Evolutionary conservation across 192 early-diverging fungal genomes (phyloP).

Genomic region (Coemansia furcata): DNA sequence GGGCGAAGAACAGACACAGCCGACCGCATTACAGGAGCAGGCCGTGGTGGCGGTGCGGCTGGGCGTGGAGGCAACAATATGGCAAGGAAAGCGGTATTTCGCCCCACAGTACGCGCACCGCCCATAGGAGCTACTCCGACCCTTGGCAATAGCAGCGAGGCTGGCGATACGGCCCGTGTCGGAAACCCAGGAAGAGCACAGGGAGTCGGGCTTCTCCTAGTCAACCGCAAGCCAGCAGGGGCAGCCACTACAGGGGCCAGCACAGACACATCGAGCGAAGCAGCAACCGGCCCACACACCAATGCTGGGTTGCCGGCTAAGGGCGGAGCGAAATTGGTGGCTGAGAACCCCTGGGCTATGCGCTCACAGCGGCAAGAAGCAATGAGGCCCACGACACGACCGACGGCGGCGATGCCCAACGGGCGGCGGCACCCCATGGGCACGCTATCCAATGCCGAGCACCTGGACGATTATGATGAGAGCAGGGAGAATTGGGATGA

Average conservation of each 20-base stretch:
- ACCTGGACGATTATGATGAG: not conserved
- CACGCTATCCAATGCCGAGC: not conserved
- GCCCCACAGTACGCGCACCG: conserved; percentile 34
- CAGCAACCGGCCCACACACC: not conserved
- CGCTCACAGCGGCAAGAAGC: conserved; percentile 7
- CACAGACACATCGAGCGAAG: not conserved
- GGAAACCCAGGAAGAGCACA: not conserved
- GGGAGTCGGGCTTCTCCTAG: conserved; percentile 11
- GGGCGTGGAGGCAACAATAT: not conserved
- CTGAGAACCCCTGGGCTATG: conserved; percentile 26
- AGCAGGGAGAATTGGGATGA: conserved; percentile 13
- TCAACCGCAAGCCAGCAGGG: conserved; percentile 17
- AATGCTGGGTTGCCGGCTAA: not conserved
- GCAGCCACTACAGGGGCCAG: not conserved
- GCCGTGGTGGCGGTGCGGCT: not conserved
- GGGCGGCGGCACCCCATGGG: conserved; percentile 9
- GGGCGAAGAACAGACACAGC: conserved; percentile 6
- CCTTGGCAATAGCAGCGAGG: not conserved
- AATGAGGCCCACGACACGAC: not conserved
- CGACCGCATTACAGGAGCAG: not conserved
- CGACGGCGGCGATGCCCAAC: not conserved
- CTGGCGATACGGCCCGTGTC: not conserved
- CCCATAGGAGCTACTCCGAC: conserved; percentile 10
- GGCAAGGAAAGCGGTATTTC: conserved; percentile 31
- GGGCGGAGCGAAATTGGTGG: not conserved